A percentile compares a stretch with the other conserved stretches of the same genome.
These are phyloP conservation scores for Penicillium janthinellum DNA, from an alignment of 2,329 filamentous ascomycete species.

Conservation along the genomic window DNA sequence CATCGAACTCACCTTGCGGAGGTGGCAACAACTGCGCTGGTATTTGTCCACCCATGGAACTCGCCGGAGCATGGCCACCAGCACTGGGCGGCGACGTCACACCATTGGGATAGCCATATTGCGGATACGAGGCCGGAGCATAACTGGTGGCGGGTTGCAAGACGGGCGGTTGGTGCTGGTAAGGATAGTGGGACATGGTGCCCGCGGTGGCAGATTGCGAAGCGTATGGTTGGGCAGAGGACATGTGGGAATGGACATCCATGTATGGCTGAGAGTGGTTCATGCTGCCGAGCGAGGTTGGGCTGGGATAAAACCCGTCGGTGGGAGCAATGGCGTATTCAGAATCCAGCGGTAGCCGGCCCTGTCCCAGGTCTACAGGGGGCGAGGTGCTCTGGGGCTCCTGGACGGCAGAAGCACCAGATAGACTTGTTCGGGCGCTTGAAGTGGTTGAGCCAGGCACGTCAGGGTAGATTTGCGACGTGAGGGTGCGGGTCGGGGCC, in stretches of 20 bases:
- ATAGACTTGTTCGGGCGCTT: conserved; percentile 59
- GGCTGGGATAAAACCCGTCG: conserved; percentile 46
- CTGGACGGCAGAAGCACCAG: conserved; percentile 52
- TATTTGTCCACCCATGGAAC: conserved; percentile 66
- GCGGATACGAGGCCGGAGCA: conserved; percentile 62
- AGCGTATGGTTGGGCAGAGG: conserved; percentile 71
- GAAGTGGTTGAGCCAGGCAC: conserved; percentile 42
- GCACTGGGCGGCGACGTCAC: conserved; percentile 77
- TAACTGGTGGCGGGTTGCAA: conserved; percentile 76
- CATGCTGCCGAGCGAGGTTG: conserved; percentile 61
- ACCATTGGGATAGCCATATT: conserved; percentile 75
- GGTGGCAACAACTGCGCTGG: conserved; percentile 73
- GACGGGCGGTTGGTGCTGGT: conserved; percentile 69
- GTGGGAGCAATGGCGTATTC: conserved; percentile 37
- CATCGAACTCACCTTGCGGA: conserved; percentile 45
- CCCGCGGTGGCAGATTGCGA: conserved; percentile 76
- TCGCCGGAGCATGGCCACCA: conserved; percentile 63
- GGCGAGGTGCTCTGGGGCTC: conserved; percentile 75
- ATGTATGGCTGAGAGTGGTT: conserved; percentile 80
- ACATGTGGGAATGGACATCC: conserved; percentile 82
- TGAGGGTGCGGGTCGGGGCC: conserved; percentile 64
- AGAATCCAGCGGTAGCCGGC: conserved; percentile 38
- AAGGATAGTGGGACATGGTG: conserved; percentile 73
- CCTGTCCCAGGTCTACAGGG: conserved; percentile 50
- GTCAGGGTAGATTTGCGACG: conserved; percentile 61